phyloP scores from a whole-genome alignment of 495 filamentous ascomycete species.

The Venustampulla echinocandica region DNA sequence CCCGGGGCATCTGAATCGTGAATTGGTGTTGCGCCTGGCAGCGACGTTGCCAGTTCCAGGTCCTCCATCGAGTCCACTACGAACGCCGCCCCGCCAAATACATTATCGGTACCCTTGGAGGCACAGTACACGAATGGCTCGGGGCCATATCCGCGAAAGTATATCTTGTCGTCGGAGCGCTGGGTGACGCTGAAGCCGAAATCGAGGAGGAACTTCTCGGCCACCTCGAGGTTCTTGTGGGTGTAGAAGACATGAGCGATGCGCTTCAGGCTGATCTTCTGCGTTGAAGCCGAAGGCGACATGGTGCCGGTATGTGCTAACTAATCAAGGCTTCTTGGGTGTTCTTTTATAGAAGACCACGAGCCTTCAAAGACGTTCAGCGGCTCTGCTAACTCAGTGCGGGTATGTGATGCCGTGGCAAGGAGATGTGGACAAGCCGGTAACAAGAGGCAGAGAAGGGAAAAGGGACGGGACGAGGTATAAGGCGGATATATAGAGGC shows the following conservation, averaged over 20 bases:
- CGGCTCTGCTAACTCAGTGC: too few relatives aligned
- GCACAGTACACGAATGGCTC: constrained; percentile 50
- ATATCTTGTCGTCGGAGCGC: constrained; percentile 39
- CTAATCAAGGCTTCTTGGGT: background rate
- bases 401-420: too few relatives aligned
- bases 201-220: constrained; percentile 42
- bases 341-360: too few relatives aligned
- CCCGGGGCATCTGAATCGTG: constrained; percentile 47
- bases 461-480: too few relatives aligned
- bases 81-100: constrained; percentile 47
- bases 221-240: constrained; percentile 39
- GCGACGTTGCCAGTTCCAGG: constrained; percentile 35
- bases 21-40: constrained; percentile 40
- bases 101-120: constrained; percentile 35
- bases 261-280: constrained; percentile 44
- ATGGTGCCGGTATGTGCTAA: constrained; percentile 4
- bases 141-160: constrained; percentile 51
- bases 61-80: constrained; percentile 49
- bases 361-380: too few relatives aligned
- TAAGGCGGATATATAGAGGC: too few relatives aligned
- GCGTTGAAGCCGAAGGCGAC: constrained; percentile 7
- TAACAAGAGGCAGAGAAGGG: too few relatives aligned
- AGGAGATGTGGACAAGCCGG: too few relatives aligned
- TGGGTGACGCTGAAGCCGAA: constrained; percentile 47
- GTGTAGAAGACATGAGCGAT: constrained; percentile 51